Base-by-base conservation (phyloP, 495 filamentous ascomycete genomes). In the Astrothelium subdiscretum region DNA sequence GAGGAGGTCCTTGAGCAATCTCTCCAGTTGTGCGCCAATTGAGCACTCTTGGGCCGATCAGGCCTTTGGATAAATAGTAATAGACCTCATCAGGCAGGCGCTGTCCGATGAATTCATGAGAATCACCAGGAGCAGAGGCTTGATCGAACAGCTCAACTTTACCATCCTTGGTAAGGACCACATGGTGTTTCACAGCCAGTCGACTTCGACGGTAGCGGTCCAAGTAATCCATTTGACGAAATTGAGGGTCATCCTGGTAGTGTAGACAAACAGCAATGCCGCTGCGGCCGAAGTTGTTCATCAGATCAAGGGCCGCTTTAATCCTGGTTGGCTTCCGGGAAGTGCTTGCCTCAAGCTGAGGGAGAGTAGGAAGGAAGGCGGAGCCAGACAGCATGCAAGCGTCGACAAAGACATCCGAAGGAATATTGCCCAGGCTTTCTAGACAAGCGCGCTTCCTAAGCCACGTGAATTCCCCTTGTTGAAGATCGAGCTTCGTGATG, bases 41-140 rank as follows among this genome's bases (percentile, higher is more conserved):
- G 10, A 95, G 80, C 18, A 96, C 76, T 42, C 91, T 85, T 1
- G 91, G 79, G 6, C 90, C 84, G 62, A 96, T 81, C 18, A 96
- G 73, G 31, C 89, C 94, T 32, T 82, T 85, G 63, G 90, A 89
- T 32, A 97, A 80, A 68, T 99, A 97, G 71, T 89, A 88, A 71
- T 91, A 96, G 5, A 99, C 77, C 74, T 99, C 95, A 59, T 91
- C 85, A 1, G 95, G 91, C 18, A 99, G 79, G 32, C 91, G 89
- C 60, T 91, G 84, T 24, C 91, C 91, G 65, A 95, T 86, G 70
- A 97, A 88, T 66, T 92, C 87, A 73, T 94, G 89, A 64, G 91
- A 80, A 72, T 97, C 92, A 24, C 77, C 79, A 20, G 94, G 91
- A 1, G 87, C 80, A 35, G 81, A 75, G 8, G 86, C 84, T 32